Evolutionary conservation across 129 eudicot species (phyloP).

Genomic region (Flaveria sonorensis): DNA sequence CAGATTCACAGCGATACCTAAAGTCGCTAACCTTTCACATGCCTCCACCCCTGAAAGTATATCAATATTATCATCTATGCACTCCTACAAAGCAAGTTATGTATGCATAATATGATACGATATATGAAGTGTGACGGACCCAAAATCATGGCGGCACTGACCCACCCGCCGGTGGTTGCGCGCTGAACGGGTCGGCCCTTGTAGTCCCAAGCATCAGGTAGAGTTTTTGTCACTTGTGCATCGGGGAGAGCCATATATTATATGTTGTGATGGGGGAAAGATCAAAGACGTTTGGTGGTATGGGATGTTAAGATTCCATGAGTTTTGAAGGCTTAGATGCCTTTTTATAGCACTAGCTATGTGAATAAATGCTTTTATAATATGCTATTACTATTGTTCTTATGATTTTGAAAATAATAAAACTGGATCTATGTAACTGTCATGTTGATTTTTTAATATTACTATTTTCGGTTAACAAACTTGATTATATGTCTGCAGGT

Average conservation of each 20-base stretch:
- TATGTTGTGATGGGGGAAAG: conserved; percentile 16
- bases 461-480: too few species aligned
- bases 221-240: conserved; percentile 48
- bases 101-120: background rate
- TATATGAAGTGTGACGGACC: conserved; percentile 39
- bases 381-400: background rate
- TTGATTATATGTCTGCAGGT: too few species aligned
- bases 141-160: conserved; percentile 73
- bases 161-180: conserved; percentile 84
- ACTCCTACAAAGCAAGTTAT: conserved; percentile 12
- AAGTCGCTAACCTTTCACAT: conserved; percentile 74
- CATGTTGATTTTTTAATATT: too few species aligned
- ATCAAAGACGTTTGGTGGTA: conserved; percentile 11
- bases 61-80: background rate
- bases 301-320: conserved; percentile 30
- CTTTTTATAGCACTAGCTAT: conserved; percentile 35
- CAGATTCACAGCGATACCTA: conserved; percentile 82
- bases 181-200: conserved; percentile 62
- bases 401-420: too few species aligned
- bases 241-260: conserved; percentile 49
- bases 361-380: background rate
- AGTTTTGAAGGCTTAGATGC: conserved; percentile 16
- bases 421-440: background rate
- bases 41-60: conserved; percentile 56
- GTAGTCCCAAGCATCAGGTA: conserved; percentile 83